phyloP scores from a whole-genome alignment of 2,329 filamentous ascomycete species.

The Pyrenophora graminea region DNA sequence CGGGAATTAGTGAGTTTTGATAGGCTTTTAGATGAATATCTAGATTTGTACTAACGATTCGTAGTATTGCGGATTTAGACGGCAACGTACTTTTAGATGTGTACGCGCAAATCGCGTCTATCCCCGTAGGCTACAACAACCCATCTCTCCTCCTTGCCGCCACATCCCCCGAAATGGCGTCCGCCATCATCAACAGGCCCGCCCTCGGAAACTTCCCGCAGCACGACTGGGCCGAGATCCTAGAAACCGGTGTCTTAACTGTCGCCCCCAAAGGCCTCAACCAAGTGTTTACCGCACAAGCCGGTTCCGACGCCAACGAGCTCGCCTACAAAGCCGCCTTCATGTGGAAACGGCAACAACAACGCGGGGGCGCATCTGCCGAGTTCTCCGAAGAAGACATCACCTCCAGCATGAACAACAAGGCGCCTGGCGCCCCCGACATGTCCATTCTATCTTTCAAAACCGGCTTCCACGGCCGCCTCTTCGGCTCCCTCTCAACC shows the following conservation, averaged over 20 bases:
- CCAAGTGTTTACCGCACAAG: conserved; percentile 89
- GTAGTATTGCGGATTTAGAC: conserved; percentile 67
- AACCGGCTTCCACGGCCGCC: conserved; percentile 84
- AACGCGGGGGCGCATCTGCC: conserved; percentile 76
- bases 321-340: conserved; percentile 94
- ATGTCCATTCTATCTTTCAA: conserved; percentile 89
- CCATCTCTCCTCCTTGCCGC: conserved; percentile 71
- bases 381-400: conserved; percentile 83
- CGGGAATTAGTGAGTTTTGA: conserved; percentile 70
- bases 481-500: conserved; percentile 85
- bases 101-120: conserved; percentile 90
- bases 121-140: conserved; percentile 93
- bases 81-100: conserved; percentile 75
- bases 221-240: conserved; percentile 78
- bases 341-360: conserved; percentile 82
- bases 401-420: conserved; percentile 75
- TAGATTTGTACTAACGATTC: conserved; percentile 6
- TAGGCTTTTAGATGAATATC: neutral
- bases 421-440: conserved; percentile 74
- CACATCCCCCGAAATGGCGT: conserved; percentile 76
- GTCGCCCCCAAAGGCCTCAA: conserved; percentile 81
- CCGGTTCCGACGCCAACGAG: conserved; percentile 91
- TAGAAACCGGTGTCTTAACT: conserved; percentile 78
- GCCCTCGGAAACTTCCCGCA: conserved; percentile 90
- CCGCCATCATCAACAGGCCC: conserved; percentile 82